phyloP scores from a whole-genome alignment of 257 asterid genomes.

The Knoxia roxburghii region DNA sequence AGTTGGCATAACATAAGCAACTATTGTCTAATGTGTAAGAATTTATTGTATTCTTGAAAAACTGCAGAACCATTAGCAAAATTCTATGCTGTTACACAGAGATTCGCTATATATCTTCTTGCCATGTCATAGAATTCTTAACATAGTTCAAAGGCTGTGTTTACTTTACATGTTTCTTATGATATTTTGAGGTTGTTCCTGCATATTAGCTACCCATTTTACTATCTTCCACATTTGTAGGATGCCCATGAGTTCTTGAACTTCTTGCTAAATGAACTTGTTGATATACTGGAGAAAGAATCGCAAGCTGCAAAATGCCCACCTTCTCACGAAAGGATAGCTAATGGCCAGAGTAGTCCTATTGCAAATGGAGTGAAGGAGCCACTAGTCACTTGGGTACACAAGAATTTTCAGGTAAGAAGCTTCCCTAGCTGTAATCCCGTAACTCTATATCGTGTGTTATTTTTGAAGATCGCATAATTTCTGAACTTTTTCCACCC shows the following conservation, averaged over 20 bases:
- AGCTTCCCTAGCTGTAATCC: slow-evolving; percentile 5
- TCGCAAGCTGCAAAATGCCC: slow-evolving; percentile 39
- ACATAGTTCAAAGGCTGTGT: background rate
- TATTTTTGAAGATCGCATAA: background rate
- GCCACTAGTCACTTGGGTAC: slow-evolving; percentile 77
- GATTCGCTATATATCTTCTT: background rate
- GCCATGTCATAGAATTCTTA: background rate
- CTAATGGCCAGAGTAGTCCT: slow-evolving; percentile 47
- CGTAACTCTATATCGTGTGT: background rate
- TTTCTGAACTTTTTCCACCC: background rate
- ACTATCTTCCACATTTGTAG: slow-evolving; percentile 30
- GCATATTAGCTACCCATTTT: background rate
- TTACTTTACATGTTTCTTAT: background rate
- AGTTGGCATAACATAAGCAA: too few species aligned
- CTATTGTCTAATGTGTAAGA: too few species aligned
- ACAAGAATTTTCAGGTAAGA: slow-evolving; percentile 85
- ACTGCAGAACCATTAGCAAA: background rate
- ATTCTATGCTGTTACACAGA: background rate
- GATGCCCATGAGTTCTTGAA: slow-evolving; percentile 94
- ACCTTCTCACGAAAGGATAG: slow-evolving; percentile 30
- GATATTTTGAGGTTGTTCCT: background rate
- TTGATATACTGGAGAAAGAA: slow-evolving; percentile 86
- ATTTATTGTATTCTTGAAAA: too few species aligned
- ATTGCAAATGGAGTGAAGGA: slow-evolving; percentile 53
- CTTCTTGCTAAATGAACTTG: slow-evolving; percentile 75